Evolutionary conservation across 2,329 filamentous ascomycete genomes (phyloP).

Genomic region (Mollisia scopiformis): DNA sequence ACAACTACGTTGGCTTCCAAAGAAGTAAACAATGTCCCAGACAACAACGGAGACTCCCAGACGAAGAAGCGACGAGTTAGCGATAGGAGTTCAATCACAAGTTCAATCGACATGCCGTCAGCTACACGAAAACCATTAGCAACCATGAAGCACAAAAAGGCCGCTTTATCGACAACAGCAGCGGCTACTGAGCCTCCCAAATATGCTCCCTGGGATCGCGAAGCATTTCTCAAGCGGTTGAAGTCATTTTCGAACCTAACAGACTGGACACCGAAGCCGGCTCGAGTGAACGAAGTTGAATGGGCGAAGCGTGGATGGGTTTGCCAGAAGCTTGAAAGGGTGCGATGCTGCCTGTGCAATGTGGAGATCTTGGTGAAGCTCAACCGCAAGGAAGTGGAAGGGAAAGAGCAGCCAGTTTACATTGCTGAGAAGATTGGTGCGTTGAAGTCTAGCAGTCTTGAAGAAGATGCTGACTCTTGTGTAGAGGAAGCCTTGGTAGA

Average conservation of each 20-base stretch:
- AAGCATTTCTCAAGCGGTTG: slow-evolving; percentile 78
- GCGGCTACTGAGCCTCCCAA: slow-evolving; percentile 53
- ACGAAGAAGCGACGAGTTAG: slow-evolving; percentile 36
- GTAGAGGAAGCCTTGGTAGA: slow-evolving; percentile 71
- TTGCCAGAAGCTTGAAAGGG: slow-evolving; percentile 80
- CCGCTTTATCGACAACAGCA: slow-evolving; percentile 23
- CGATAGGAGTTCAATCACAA: slow-evolving; percentile 10
- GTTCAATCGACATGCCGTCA: slow-evolving; percentile 4
- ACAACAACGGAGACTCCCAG: slow-evolving; percentile 36
- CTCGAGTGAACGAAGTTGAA: slow-evolving; percentile 82
- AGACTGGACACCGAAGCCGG: slow-evolving; percentile 91
- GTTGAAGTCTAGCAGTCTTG: slow-evolving; percentile 13
- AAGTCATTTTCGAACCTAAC: slow-evolving; percentile 90
- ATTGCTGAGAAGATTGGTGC: slow-evolving; percentile 63
- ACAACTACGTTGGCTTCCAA: slow-evolving; percentile 45
- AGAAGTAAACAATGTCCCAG: slow-evolving; percentile 41
- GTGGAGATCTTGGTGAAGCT: slow-evolving; percentile 84
- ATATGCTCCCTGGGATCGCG: slow-evolving; percentile 85
- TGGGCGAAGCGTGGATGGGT: slow-evolving; percentile 96
- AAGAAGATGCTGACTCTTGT: slow-evolving; percentile 24
- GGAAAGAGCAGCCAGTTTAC: slow-evolving; percentile 55
- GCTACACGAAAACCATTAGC: slow-evolving; percentile 13
- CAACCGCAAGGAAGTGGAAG: slow-evolving; percentile 61
- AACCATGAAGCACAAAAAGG: slow-evolving; percentile 31
- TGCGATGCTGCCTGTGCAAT: slow-evolving; percentile 83